Evolutionary conservation across 441 rosid species (phyloP), one percentile per base, ranked within the genome.

Genomic region (Populus tomentosa): DNA sequence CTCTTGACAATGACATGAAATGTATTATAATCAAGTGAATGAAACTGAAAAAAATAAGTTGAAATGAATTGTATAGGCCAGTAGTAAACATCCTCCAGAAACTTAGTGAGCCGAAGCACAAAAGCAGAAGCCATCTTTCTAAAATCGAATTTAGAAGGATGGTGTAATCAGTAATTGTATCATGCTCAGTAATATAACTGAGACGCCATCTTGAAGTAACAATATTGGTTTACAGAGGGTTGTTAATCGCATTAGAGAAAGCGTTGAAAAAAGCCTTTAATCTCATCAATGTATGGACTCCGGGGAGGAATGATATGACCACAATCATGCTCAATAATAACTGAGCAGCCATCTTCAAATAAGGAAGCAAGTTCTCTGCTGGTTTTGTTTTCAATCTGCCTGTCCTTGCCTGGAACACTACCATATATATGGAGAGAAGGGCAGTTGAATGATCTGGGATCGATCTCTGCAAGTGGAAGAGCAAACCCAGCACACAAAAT

Each of bases 381-480:
- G 42, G 88, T 87, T 71, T 77, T 85, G 70, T 88, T 94, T 67
- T 86, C 86, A 36, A 94, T 90, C 88, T 95, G 99, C 75, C 94
- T 82, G 84, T 96, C 99, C 75, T 85, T 86, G 2, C 94, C 92
- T 21, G 73, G 79, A 72, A 85, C 87, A 78, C 92, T 75, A 28
- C 97, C 98, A 21, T 89, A 95, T 72, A 95, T 88, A 82, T 92
- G 99, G 78, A 94, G 98, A 0, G 98, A 92, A 38, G 99, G 96
- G 84, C 87, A 89, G 59, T 86, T 87, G 62, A 94, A 87, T 2
- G 85, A 79, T 26, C 86, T 84, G 9, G 1, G 76, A 74, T 74
- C 75, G 20, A 81, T 73, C 67, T 82, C 89, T 62, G 78, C 68
- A 64, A 80, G 79, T 38, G 79, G 83, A 75, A 80, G 66, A 18